Percentiles rank a stretch among this genome's conserved stretches.
phyloP scores from a whole-genome alignment of 2,329 filamentous ascomycete genomes.

The Kalaharituber pfeilii region DNA sequence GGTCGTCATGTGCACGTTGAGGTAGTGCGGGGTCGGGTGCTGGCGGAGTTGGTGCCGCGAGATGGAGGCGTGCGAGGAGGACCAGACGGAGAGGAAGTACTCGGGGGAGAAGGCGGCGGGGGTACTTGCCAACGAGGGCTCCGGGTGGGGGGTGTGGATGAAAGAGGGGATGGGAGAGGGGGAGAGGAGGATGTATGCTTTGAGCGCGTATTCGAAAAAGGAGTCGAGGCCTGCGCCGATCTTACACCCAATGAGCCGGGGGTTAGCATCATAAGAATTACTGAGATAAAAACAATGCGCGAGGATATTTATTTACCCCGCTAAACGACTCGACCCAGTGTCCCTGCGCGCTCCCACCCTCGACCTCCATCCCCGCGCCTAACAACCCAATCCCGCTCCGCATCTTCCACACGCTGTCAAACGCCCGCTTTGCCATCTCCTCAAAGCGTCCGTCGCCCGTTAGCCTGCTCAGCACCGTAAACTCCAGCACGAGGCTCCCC shows the following conservation, averaged over 20 bases:
- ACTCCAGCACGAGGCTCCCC: slow-evolving; percentile 87
- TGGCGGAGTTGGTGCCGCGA: slow-evolving; percentile 54
- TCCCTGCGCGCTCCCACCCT: slow-evolving; percentile 79
- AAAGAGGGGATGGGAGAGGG: slow-evolving; percentile 25
- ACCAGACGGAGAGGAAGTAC: slow-evolving; percentile 17
- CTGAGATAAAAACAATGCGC: too few relatives aligned
- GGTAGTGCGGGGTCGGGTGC: slow-evolving; percentile 70
- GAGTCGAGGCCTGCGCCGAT: slow-evolving; percentile 95
- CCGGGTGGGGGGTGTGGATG: not conserved
- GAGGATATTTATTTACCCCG: not conserved
- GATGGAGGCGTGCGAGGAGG: slow-evolving; percentile 57
- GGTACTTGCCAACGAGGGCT: slow-evolving; percentile 2
- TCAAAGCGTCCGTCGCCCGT: slow-evolving; percentile 82
- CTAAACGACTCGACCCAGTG: not conserved
- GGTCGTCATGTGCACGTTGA: slow-evolving; percentile 74
- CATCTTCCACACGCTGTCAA: slow-evolving; percentile 90
- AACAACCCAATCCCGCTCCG: slow-evolving; percentile 74
- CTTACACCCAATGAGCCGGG: too few relatives aligned
- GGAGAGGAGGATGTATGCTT: slow-evolving; percentile 73
- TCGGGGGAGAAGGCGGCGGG: not conserved
- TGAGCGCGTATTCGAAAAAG: slow-evolving; percentile 96
- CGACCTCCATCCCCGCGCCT: slow-evolving; percentile 80
- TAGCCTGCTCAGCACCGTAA: slow-evolving; percentile 73
- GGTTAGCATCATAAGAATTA: too few relatives aligned
- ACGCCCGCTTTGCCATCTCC: slow-evolving; percentile 72